Base-by-base conservation (phyloP, 805 yeast species). In the Ogataea kodamae region DNA sequence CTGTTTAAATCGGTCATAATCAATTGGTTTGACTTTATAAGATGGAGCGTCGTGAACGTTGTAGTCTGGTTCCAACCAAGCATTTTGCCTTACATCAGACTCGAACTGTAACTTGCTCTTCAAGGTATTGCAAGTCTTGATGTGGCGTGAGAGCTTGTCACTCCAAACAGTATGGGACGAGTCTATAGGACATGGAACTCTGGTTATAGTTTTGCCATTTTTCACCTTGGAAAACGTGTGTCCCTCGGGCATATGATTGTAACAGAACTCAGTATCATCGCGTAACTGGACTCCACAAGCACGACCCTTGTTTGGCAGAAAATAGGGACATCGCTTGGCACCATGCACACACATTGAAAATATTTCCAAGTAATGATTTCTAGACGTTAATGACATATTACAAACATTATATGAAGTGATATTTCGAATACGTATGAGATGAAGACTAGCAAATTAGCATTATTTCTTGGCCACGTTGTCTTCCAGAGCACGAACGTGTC, bases 151-250 rank as follows among this genome's bases (percentile, higher is more conserved):
- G 25, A 85, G 53, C 33, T 72, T 76, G 25, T 67, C 64, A 29
- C 65, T 65, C 86, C 85, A 81, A 0, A 87, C 76, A 1, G 80
- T 71, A 54, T 87, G 96, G 2, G 74, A 68, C 2, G 81, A 76
- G 55, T 86, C 95, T 18, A 80, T 52, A 0, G 96, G 87, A 59
- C 96, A 87, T 5, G 78, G 74, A 0, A 87, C 68, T 36, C 95
- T 59, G 5, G 51, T 52, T 18, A 53, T 57, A 17, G 38, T 55
- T 27, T 42, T 56, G 25, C 53, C 49, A 43, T 55, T 45, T 43
- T 48, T 48, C 9, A 42, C 35, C 27, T 40, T 43, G 19, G 51
- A 40, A 15, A 39, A 23, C 17, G 39, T 16, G 27, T 23, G 23
- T 18, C 35, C 36, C 32, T 24, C 21, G 33, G 37, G 37, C 49